Percentiles rank a stretch among this genome's conserved stretches.
phyloP scores from a whole-genome alignment of 352 stramenopile genomes.

The Globisporangium nodosum region DNA sequence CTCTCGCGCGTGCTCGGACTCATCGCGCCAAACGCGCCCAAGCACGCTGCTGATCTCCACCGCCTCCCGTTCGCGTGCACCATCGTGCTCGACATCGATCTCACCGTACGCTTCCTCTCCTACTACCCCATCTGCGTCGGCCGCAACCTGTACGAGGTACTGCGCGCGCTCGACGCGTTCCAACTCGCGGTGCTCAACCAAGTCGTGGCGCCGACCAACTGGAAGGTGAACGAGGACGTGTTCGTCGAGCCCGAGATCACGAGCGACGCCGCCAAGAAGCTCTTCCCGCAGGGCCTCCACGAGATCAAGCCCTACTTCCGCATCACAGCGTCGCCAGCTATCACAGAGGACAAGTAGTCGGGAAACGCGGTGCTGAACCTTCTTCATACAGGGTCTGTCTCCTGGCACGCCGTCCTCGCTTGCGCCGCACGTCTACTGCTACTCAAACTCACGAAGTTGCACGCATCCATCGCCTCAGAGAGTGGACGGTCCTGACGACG shows the following conservation, averaged over 20 bases:
- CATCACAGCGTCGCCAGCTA: conserved; percentile 63
- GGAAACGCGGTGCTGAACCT: neutral
- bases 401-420: neutral
- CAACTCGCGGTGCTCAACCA: conserved; percentile 73
- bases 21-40: conserved; percentile 31
- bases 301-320: conserved; percentile 79
- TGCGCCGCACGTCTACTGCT: neutral
- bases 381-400: conserved; percentile 14
- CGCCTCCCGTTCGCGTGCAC: conserved; percentile 59
- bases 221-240: conserved; percentile 83
- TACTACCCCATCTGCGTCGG: conserved; percentile 68
- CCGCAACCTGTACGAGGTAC: conserved; percentile 78
- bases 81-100: conserved; percentile 66
- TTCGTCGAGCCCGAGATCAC: conserved; percentile 72
- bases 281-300: conserved; percentile 79
- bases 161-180: conserved; percentile 62
- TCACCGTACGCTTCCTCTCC: conserved; percentile 54
- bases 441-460: neutral
- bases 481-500: neutral
- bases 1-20: conserved; percentile 57
- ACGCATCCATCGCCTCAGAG: neutral
- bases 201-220: conserved; percentile 78
- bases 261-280: conserved; percentile 57
- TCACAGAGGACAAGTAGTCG: conserved; percentile 44
- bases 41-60: conserved; percentile 44